phyloP scores from a whole-genome alignment of 805 yeast species.

The Yarrowia porcina region DNA sequence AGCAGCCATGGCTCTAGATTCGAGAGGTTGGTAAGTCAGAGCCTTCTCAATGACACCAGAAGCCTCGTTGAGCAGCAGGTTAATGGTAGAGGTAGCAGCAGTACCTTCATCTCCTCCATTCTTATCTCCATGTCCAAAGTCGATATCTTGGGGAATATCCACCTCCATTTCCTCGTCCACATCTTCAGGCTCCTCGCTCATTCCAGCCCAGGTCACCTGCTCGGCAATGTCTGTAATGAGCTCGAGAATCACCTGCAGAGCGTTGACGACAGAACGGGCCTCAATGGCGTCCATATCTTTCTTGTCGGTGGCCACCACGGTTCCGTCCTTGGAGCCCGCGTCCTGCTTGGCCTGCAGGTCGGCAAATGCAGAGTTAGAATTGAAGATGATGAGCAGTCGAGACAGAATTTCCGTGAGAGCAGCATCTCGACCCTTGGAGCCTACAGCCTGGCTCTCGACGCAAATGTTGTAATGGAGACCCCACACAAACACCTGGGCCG shows the following conservation, averaged over 20 bases:
- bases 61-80: constrained; percentile 26
- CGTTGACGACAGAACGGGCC: constrained; percentile 47
- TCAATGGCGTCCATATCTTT: constrained; percentile 28
- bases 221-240: constrained; percentile 74
- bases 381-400: constrained; percentile 26
- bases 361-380: constrained; percentile 27
- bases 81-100: constrained; percentile 29
- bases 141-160: constrained; percentile 25
- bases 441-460: constrained; percentile 27
- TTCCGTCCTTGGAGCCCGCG: constrained; percentile 29
- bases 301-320: constrained; percentile 30
- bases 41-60: constrained; percentile 38
- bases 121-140: constrained; percentile 19
- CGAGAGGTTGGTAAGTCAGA: constrained; percentile 42
- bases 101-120: constrained; percentile 19
- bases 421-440: constrained; percentile 24
- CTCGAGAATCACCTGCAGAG: constrained; percentile 71
- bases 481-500: constrained; percentile 33
- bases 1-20: constrained; percentile 57
- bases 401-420: constrained; percentile 28
- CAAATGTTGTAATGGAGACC: constrained; percentile 35
- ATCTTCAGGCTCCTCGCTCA: constrained; percentile 25
- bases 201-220: constrained; percentile 40
- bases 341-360: constrained; percentile 25
- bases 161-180: constrained; percentile 29